phyloP scores from a whole-genome alignment of 1,284 basidiomycete species.

The Gymnopus androsaceus region DNA sequence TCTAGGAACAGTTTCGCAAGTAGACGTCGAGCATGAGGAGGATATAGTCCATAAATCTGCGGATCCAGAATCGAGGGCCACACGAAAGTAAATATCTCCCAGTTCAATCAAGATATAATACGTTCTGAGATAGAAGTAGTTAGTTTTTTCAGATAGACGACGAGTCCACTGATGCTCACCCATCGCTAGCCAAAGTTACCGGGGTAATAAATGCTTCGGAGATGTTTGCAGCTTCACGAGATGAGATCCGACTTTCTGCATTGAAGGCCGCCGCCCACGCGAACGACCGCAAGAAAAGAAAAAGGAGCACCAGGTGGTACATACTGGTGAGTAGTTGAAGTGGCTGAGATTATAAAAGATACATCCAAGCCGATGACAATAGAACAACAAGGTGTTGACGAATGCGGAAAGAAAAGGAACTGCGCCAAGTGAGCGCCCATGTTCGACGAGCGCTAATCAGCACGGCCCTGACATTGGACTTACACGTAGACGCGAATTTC shows the following conservation, averaged over 20 bases:
- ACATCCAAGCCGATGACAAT: neutral
- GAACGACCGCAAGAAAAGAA: neutral
- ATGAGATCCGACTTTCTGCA: neutral
- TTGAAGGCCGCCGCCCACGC: too few species aligned
- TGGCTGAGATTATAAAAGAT: neutral
- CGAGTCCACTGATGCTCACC: conserved; percentile 35
- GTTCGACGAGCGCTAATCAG: too few species aligned
- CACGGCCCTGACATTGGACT: too few species aligned
- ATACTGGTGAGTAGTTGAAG: neutral
- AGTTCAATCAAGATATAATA: conserved; percentile 63
- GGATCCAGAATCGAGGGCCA: conserved; percentile 77
- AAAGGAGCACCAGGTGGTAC: neutral
- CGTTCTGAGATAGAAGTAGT: conserved; percentile 42
- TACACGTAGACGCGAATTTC: too few species aligned
- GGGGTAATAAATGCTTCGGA: conserved; percentile 29
- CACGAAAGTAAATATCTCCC: conserved; percentile 65
- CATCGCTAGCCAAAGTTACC: conserved; percentile 46
- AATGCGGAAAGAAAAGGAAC: too few species aligned
- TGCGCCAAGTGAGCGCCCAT: too few species aligned
- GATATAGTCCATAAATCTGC: conserved; percentile 73
- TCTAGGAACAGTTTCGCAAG: conserved; percentile 58
- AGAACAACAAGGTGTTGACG: neutral
- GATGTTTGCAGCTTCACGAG: neutral
- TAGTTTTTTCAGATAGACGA: neutral
- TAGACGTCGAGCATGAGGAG: conserved; percentile 54